Percentiles rank a stretch among this genome's conserved stretches.
These are phyloP conservation scores for Trichoderma koningii DNA, from an alignment of 2,329 filamentous ascomycete genomes.

Conservation along the genomic window DNA sequence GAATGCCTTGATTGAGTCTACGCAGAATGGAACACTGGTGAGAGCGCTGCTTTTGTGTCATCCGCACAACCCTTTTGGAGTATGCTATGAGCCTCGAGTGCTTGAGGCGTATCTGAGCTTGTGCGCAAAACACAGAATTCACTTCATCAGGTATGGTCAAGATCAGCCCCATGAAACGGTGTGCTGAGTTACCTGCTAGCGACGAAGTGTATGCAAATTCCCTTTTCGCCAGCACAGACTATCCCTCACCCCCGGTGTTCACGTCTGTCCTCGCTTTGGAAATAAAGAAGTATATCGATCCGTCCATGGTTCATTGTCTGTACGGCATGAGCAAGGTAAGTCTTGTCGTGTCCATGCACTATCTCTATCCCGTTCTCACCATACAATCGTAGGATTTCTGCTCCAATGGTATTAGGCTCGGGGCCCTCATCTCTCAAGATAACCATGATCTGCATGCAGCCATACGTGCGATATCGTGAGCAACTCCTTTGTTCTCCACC, in stretches of 20 bases:
- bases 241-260: not conserved
- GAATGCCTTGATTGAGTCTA: not conserved
- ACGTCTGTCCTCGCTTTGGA: not conserved
- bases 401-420: constrained; percentile 4
- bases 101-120: not conserved
- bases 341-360: accelerated
- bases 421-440: not conserved
- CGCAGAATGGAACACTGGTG: not conserved
- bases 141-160: not conserved
- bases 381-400: not conserved
- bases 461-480: constrained; percentile 2
- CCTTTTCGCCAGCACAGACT: not conserved
- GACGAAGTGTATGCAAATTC: constrained; percentile 8
- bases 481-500: too few species aligned
- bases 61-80: not conserved
- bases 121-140: constrained; percentile 1
- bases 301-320: not conserved
- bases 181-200: not conserved
- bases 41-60: not conserved
- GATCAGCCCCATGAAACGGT: not conserved
- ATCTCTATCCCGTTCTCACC: not conserved
- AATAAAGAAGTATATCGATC: not conserved
- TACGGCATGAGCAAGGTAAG: constrained; percentile 9
- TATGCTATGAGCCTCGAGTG: not conserved
- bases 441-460: not conserved